Conservation (phyloP, 352 stramenopile genomes). For the Pythium insidiosum region DNA sequence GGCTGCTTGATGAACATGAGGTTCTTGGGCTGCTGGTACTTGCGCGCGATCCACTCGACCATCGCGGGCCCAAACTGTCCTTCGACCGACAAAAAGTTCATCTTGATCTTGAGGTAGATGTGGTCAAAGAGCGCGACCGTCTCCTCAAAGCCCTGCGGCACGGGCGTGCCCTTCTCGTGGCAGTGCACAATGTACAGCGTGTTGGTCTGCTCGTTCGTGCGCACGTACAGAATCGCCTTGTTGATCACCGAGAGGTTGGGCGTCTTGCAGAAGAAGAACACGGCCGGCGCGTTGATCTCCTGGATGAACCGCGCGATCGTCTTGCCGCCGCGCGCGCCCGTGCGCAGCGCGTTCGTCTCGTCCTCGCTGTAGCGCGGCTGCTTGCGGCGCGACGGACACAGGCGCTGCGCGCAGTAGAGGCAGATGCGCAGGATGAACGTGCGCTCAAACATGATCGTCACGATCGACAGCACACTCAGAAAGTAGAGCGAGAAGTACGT, state of each 20-base stretch:
- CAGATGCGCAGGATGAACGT: conserved; percentile 80
- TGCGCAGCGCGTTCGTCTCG: conserved; percentile 53
- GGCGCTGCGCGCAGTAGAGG: conserved; percentile 66
- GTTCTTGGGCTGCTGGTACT: conserved; percentile 90
- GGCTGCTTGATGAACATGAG: conserved; percentile 96
- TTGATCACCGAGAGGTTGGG: conserved; percentile 91
- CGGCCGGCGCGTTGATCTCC: conserved; percentile 83
- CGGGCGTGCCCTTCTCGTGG: conserved; percentile 45
- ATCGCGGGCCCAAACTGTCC: conserved; percentile 80
- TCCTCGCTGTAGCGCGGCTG: conserved; percentile 20
- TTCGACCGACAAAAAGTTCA: conserved; percentile 88
- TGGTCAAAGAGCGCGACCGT: conserved; percentile 88
- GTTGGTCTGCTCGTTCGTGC: conserved; percentile 90
- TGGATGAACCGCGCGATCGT: conserved; percentile 81
- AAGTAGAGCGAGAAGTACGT: conserved; percentile 89
- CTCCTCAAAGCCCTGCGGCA: conserved; percentile 72
- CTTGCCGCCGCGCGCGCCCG: conserved; percentile 71
- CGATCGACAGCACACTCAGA: conserved; percentile 64
- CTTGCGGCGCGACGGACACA: conserved; percentile 58
- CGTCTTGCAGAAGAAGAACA: conserved; percentile 93
- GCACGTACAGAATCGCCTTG: conserved; percentile 94
- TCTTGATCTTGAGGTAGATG: conserved; percentile 94
- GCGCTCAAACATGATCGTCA: conserved; percentile 87
- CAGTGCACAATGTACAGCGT: conserved; percentile 90
- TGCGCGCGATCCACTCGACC: conserved; percentile 88